These are phyloP conservation scores for Penicillium sp. DNA, from an alignment of 2,329 filamentous ascomycete genomes.

Conservation along the genomic window DNA sequence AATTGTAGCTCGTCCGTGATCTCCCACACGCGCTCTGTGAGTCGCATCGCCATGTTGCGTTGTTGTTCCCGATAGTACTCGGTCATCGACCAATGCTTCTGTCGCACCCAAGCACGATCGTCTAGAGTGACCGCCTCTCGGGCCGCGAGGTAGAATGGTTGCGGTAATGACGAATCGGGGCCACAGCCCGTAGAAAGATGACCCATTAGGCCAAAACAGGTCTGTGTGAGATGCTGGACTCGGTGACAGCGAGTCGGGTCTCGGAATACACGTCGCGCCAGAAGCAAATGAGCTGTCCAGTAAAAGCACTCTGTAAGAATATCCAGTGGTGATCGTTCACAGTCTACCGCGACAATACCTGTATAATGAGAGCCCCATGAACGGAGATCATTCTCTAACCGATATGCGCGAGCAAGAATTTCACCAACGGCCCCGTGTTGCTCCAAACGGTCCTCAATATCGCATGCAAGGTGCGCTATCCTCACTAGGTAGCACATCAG, in stretches of 20 bases:
- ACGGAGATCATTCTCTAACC: conserved; percentile 26
- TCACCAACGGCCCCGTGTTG: not conserved
- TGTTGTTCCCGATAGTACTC: conserved; percentile 30
- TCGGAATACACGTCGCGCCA: conserved; percentile 27
- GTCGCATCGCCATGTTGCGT: conserved; percentile 26
- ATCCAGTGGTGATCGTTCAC: conserved; percentile 19
- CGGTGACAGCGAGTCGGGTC: conserved; percentile 23
- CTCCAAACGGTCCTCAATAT: conserved; percentile 16
- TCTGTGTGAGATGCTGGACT: conserved; percentile 26
- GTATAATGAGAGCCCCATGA: conserved; percentile 20
- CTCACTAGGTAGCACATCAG: conserved; percentile 27
- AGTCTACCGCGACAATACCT: not conserved
- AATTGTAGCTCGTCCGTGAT: conserved; percentile 18
- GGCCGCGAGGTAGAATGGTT: conserved; percentile 28
- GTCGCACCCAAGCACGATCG: conserved; percentile 25
- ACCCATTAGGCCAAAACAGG: conserved; percentile 27
- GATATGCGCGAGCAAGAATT: conserved; percentile 18
- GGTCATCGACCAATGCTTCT: conserved; percentile 28
- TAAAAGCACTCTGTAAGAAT: conserved; percentile 30
- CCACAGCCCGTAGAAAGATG: conserved; percentile 27
- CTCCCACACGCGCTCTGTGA: conserved; percentile 28
- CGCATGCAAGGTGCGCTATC: conserved; percentile 27
- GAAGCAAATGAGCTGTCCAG: conserved; percentile 28
- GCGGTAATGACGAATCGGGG: conserved; percentile 27
- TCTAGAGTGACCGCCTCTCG: conserved; percentile 21